Evolutionary conservation across 306 rosid species (phyloP), one percentile per base, ranked within the genome.

Genomic region (Purshia tridentata): DNA sequence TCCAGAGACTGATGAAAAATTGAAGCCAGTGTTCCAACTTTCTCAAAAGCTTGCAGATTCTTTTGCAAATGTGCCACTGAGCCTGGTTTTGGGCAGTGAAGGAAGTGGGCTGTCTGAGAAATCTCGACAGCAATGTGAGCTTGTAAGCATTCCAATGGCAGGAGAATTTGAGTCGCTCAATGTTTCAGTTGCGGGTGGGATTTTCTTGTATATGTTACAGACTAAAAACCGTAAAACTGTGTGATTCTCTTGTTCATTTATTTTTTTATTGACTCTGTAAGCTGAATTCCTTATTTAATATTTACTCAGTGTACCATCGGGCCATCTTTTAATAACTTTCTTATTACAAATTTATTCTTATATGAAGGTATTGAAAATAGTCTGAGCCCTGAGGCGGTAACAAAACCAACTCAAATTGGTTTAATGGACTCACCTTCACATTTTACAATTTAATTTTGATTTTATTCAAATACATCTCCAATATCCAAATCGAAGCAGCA

Each of bases 171-270:
- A 93, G 77, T 93, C 97, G 8, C 96, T 93, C 73, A 93, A 93
- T 82, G 98, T 93, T 77, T 85, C 98, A 37, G 98, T 93, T 81
- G 98, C 98, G 1, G 98, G 98, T 76, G 97, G 98, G 67, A 93
- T 93, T 84, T 87, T 93, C 91, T 73, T 93, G 86, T 88, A 89
- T 78, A 86, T 86, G 91, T 88, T 93, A 50, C 91, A 77, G 73
- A 76, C 86, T 35, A 70, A 73, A 46, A 79, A 19, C 67, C 49
- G n/a, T 40, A 75, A 4, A 29, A 39, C 45, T 22, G 29, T 45
- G 45, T 78, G 64, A 67, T 52, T 67, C 66, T 59, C 40, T 3
- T 29, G 1, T 29, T 29, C 35, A 29, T 29, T 29, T 29, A 29
- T 29, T 29, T 29, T 29, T 29, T 29, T 29, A 29, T 29, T 3